Evolutionary conservation across 768 basidiomycete species (phyloP), one percentile per base, ranked within the genome.

Genomic region (Pulveroboletus frians): DNA sequence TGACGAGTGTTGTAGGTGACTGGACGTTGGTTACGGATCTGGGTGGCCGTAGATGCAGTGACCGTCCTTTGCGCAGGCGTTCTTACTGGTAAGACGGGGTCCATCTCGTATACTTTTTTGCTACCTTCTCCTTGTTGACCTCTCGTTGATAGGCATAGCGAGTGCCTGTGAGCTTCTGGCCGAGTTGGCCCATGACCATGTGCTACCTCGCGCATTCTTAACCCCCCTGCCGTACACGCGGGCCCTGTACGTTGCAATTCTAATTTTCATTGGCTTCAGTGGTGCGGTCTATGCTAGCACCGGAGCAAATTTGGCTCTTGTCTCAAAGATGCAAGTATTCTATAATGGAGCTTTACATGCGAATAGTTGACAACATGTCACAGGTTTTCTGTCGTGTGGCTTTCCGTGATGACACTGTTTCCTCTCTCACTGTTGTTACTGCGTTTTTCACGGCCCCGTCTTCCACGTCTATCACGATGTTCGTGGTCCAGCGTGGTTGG

Each of bases 61-160:
- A 62, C 84, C n/a, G 86, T 88, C 13, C 73, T 89, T 3, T 84
- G 80, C 48, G 85, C 83, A 2, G 85, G 84, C 1, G 80, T 88
- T 23, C 70, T 88, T 8, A 82, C 84, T 35, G 85, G 86, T 74
- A 56, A 52, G 62, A 51, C 14, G 21, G 43, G 23, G 20, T 45
- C 15, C 7, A 32, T 4, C 21, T n/a, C 26, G 13, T 42, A 27
- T 34, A 49, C 8, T 26, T 49, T 9, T 49, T 9, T 20, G 20
- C 20, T 26, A 3, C 31, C 48, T 15, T 15, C n/a, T 20, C 46
- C 52, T 39, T 39, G n/a, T 14, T 47, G 37, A 53, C 13, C 20
- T 46, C 34, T 21, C 27, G 15, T 50, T 7, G 41, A 31, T 47
- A 80, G 81, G 79, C 5, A 79, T 83, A 17, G 59, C 82, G 11